Evolutionary conservation across 805 yeast species (phyloP), one percentile per base, ranked within the genome.

Genomic region (Lipomyces kockii): DNA sequence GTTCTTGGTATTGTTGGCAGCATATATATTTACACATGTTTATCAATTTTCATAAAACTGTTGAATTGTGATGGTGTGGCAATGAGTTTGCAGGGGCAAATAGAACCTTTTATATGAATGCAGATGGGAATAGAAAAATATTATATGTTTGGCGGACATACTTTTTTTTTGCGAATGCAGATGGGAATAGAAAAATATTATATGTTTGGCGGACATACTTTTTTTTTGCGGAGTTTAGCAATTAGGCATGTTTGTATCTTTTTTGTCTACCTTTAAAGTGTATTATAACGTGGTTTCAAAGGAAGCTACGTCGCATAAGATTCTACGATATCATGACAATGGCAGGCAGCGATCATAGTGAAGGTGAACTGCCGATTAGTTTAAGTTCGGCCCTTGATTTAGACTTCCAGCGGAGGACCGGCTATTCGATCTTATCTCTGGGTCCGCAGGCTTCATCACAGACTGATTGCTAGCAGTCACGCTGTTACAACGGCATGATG

Each of bases 401-500:
- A 37, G 39, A 12, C 14, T 35, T 11, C 14, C 29, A 27, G 29
- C 0, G 7, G 32, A 29, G 32, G 3, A 27, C 29, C 29, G 29
- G 29, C 29, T 1, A 29, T 29, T 5, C 32, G 32, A 29, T 4
- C 39, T 37, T 37, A 37, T 37, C 39, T 37, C 39, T 11, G 14
- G 39, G 4, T 7, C 32, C 2, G 32, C 32, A 29, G 7, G 32
- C 32, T 29, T 5, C 32, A 29, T 29, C 32, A 29, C 1, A 29
- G 32, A 29, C 7, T 29, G 32, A 29, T 37, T 17, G 22, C n/a
- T 17, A 17, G 49, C 49, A 43, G 14, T 5, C 20, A n/a, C 22
- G 22, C 49, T 37, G 17, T 37, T 17, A n/a, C 22, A 43, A 43
- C 49, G 20, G 9, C 54, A 39, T 25, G 3, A 63, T 63, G 66